A percentile compares a stretch with the other conserved stretches of the same genome.
phyloP scores from a whole-genome alignment of 208 protist species.

The Kentomonas sorsogonicus region DNA sequence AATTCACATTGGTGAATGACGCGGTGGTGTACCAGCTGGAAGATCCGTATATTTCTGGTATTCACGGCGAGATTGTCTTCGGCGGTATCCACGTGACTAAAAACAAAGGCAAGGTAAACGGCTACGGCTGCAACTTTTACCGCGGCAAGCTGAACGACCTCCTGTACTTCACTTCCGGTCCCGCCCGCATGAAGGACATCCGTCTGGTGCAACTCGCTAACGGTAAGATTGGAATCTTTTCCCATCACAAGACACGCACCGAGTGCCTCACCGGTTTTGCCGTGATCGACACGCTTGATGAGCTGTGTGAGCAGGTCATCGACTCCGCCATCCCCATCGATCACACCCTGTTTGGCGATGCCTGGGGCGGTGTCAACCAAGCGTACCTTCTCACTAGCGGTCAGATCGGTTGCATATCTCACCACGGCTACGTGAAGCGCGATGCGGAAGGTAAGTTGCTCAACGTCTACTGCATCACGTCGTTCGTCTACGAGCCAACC shows the following conservation, averaged over 20 bases:
- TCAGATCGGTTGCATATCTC: slow-evolving; percentile 34
- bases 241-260: slow-evolving; percentile 19
- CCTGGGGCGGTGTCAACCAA: slow-evolving; percentile 48
- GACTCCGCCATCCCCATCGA: slow-evolving; percentile 20
- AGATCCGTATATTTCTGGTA: slow-evolving; percentile 29
- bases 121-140: slow-evolving; percentile 43
- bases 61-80: slow-evolving; percentile 24
- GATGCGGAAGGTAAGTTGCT: slow-evolving; percentile 14
- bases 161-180: slow-evolving; percentile 22
- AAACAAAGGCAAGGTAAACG: slow-evolving; percentile 16
- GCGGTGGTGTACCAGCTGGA: slow-evolving; percentile 26
- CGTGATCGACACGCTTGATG: slow-evolving; percentile 24
- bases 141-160: slow-evolving; percentile 17
- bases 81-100: slow-evolving; percentile 34
- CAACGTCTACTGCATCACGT: slow-evolving; percentile 33
- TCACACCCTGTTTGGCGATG: slow-evolving; percentile 17
- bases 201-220: slow-evolving; percentile 22
- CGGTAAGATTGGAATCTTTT: slow-evolving; percentile 35
- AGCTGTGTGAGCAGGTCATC: slow-evolving; percentile 23
- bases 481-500: slow-evolving; percentile 27
- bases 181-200: slow-evolving; percentile 37
- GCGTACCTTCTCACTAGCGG: slow-evolving; percentile 31
- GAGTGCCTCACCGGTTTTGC: slow-evolving; percentile 25
- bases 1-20: slow-evolving; percentile 23
- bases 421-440: slow-evolving; percentile 27